phyloP scores from a whole-genome alignment of 441 rosid species.

The Gossypium aridum region DNA sequence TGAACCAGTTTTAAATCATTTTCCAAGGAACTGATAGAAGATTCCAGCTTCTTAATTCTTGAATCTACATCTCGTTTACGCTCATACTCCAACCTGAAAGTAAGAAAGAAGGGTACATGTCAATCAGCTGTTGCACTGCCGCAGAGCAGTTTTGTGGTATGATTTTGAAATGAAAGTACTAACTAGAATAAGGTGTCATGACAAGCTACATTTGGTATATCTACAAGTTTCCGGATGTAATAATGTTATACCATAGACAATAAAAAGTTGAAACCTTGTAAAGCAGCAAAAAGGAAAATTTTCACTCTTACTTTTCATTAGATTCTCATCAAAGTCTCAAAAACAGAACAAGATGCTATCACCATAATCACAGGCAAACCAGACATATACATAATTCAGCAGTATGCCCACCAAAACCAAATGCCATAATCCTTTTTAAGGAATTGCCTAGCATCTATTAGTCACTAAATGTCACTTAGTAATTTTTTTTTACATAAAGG shows the following conservation, averaged over 20 bases:
- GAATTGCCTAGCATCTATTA: not conserved
- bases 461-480: not conserved
- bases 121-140: not conserved
- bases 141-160: not conserved
- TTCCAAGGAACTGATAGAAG: slow-evolving; percentile 58
- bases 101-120: slow-evolving; percentile 6
- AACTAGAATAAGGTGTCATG: not conserved
- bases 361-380: not conserved
- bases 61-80: slow-evolving; percentile 88
- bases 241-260: slow-evolving; percentile 1
- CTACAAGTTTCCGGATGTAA: not conserved
- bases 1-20: slow-evolving; percentile 59
- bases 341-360: slow-evolving; percentile 2
- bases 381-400: not conserved
- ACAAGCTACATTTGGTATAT: not conserved
- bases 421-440: not conserved
- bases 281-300: not conserved
- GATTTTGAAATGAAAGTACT: not conserved
- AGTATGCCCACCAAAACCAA: not conserved
- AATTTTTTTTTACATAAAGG: not conserved
- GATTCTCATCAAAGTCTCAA: not conserved
- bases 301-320: not conserved
- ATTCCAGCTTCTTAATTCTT: slow-evolving; percentile 73
- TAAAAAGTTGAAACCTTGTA: not conserved
- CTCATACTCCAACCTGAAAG: slow-evolving; percentile 87